phyloP scores from a whole-genome alignment of 176 grass and related monocot genomes.

The Pontederia paniculata region DNA sequence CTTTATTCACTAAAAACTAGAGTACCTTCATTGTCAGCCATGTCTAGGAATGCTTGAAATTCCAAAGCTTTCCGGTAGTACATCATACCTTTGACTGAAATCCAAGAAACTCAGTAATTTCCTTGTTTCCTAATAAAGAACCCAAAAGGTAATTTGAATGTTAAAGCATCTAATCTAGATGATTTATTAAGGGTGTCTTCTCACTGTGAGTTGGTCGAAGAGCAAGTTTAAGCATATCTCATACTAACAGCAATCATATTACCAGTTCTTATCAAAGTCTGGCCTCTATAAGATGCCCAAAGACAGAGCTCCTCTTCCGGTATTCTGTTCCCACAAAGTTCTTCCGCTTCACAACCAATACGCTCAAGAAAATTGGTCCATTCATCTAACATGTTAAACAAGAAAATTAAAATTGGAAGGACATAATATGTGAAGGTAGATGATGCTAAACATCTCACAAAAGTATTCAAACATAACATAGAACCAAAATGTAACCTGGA shows the following conservation, averaged over 20 bases:
- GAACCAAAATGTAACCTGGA: conserved; percentile 33
- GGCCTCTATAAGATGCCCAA: conserved; percentile 93
- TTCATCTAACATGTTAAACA: conserved; percentile 56
- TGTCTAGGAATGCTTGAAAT: conserved; percentile 95
- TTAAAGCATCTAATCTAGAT: background rate
- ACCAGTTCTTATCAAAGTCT: conserved; percentile 95
- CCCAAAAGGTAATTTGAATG: conserved; percentile 5
- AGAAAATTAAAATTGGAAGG: background rate
- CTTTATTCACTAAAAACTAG: background rate
- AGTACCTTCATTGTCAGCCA: conserved; percentile 77
- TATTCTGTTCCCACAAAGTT: conserved; percentile 39
- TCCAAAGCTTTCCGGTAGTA: conserved; percentile 88
- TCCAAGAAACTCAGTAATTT: conserved; percentile 7
- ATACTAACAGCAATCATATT: conserved; percentile 5
- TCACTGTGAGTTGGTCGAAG: background rate
- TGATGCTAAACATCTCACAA: background rate
- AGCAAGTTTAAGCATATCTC: too few relatives aligned
- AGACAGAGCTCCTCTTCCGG: conserved; percentile 66
- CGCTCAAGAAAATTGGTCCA: conserved; percentile 90
- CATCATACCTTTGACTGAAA: conserved; percentile 96
- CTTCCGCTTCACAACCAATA: conserved; percentile 39
- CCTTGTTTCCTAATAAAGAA: too few relatives aligned
- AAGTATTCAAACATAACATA: too few relatives aligned
- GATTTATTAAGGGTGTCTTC: background rate
- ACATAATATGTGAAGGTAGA: too few relatives aligned